phyloP scores from a whole-genome alignment of 169 alveolate species.

The Plasmodium billcollinsi region DNA sequence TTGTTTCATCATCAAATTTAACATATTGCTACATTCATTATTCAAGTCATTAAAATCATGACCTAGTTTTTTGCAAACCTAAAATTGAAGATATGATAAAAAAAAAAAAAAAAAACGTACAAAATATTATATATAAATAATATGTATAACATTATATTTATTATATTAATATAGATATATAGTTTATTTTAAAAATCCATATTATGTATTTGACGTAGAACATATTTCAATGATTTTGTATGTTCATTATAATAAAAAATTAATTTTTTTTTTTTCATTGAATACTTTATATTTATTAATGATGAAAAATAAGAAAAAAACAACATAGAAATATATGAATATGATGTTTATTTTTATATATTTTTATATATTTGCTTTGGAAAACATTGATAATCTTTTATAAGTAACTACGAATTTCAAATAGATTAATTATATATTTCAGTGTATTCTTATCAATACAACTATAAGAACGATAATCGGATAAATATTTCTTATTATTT shows the following conservation, averaged over 20 bases:
- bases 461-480: conserved; percentile 61
- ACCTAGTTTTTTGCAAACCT: conserved; percentile 72
- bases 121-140: background rate
- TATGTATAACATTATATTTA: background rate
- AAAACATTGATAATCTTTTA: conserved; percentile 28
- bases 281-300: conserved; percentile 25
- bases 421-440: conserved; percentile 48
- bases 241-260: conserved; percentile 23
- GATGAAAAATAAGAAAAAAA: conserved; percentile 39
- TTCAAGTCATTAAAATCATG: conserved; percentile 45
- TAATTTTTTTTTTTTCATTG: background rate
- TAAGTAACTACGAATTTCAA: conserved; percentile 40
- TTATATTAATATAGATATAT: conserved; percentile 5
- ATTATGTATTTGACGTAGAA: conserved; percentile 24
- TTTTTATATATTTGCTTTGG: conserved; percentile 50
- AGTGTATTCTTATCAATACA: conserved; percentile 51
- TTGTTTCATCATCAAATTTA: conserved; percentile 37
- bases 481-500: conserved; percentile 43
- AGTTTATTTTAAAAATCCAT: conserved; percentile 62
- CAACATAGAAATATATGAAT: conserved; percentile 24
- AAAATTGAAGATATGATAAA: background rate
- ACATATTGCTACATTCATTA: conserved; percentile 59
- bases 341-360: conserved; percentile 1
- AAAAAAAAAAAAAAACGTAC: conserved; percentile 4
- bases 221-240: conserved; percentile 22